Percentiles rank a stretch among this genome's conserved stretches.
Evolutionary conservation across 1,284 basidiomycete species (phyloP).

Genomic region (Austropuccinia psidii): DNA sequence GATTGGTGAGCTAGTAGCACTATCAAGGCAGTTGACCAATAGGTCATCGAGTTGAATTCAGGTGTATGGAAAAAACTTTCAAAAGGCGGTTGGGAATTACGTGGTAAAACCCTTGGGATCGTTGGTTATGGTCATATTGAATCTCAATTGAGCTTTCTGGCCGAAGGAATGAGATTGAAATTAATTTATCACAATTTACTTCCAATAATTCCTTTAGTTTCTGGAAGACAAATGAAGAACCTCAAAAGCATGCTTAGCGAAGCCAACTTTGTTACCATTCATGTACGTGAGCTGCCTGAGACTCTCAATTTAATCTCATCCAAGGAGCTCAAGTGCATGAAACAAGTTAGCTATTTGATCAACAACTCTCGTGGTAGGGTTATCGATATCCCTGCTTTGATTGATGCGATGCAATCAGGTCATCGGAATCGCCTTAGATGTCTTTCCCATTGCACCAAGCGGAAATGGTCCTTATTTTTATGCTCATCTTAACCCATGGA

Average conservation of each 20-base stretch:
- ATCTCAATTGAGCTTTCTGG: conserved; percentile 90
- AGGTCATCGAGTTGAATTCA: conserved; percentile 76
- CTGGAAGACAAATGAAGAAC: conserved; percentile 77
- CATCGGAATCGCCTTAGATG: conserved; percentile 89
- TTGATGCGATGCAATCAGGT: conserved; percentile 69
- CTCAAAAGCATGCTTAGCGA: conserved; percentile 68
- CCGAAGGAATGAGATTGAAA: conserved; percentile 91
- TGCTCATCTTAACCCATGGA: conserved; percentile 74
- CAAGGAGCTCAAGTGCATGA: conserved; percentile 78
- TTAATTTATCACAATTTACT: conserved; percentile 94
- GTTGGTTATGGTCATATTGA: conserved; percentile 99
- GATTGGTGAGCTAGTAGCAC: conserved; percentile 82
- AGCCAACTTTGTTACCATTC: conserved; percentile 90
- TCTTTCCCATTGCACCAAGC: conserved; percentile 86
- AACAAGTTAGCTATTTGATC: conserved; percentile 87
- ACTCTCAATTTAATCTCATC: conserved; percentile 87
- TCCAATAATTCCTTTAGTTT: conserved; percentile 96
- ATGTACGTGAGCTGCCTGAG: conserved; percentile 93
- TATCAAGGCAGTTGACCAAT: conserved; percentile 90
- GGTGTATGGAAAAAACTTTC: conserved; percentile 99
- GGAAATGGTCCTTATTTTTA: conserved; percentile 78
- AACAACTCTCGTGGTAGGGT: conserved; percentile 96
- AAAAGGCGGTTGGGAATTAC: conserved; percentile 94
- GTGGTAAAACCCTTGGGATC: conserved; percentile 96
- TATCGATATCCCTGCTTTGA: conserved; percentile 85